These are phyloP conservation scores for Penicillium malachiteum DNA, from an alignment of 495 filamentous ascomycete genomes.

Conservation along the genomic window DNA sequence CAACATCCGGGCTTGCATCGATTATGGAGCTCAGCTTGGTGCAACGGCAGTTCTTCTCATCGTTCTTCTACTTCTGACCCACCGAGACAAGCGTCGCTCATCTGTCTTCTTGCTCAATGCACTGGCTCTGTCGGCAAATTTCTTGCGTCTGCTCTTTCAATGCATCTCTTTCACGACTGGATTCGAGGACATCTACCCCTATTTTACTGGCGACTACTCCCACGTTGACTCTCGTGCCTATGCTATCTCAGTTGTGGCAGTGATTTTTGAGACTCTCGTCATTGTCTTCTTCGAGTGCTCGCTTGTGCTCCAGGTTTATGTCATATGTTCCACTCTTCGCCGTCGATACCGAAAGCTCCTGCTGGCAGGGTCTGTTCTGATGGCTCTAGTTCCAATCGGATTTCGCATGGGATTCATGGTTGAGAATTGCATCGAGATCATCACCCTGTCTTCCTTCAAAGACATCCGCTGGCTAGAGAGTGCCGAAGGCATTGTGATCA, in stretches of 20 bases:
- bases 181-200: conserved; percentile 59
- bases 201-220: conserved; percentile 56
- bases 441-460: conserved; percentile 21
- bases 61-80: conserved; percentile 63
- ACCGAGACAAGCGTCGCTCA: conserved; percentile 58
- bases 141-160: conserved; percentile 58
- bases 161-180: conserved; percentile 57
- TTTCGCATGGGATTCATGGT: conserved; percentile 60
- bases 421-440: conserved; percentile 54
- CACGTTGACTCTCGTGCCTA: conserved; percentile 47
- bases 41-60: conserved; percentile 67
- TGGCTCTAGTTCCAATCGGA: conserved; percentile 57
- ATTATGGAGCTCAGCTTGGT: conserved; percentile 71
- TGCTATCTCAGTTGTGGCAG: conserved; percentile 50
- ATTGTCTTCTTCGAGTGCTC: conserved; percentile 62
- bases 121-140: conserved; percentile 58
- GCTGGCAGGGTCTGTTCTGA: conserved; percentile 44
- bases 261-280: conserved; percentile 56
- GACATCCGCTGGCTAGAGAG: conserved; percentile 48
- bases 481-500: conserved; percentile 53
- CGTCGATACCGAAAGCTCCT: conserved; percentile 42
- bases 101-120: conserved; percentile 64
- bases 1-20: conserved; percentile 59
- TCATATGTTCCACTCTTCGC: conserved; percentile 54
- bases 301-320: conserved; percentile 69